Evolutionary conservation across 768 basidiomycete species (phyloP).

Genomic region (Pisolithus sp.): DNA sequence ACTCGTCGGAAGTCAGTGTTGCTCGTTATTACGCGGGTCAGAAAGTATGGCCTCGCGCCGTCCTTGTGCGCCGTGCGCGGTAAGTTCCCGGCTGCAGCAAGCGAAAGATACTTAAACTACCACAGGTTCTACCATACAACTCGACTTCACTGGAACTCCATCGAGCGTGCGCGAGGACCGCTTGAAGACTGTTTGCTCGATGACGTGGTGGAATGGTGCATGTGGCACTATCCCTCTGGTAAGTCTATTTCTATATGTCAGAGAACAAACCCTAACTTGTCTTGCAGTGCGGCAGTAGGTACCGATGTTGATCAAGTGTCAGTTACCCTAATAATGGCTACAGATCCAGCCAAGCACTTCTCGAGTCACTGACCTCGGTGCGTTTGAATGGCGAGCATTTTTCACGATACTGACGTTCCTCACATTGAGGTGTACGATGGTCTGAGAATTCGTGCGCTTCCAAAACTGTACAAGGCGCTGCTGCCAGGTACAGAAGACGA

Average conservation of each 20-base stretch:
- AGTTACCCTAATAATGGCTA: background rate
- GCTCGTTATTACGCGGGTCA: constrained; percentile 64
- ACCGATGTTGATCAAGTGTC: background rate
- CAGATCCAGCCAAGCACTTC: constrained; percentile 34
- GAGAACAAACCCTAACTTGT: background rate
- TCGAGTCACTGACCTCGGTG: constrained; percentile 24
- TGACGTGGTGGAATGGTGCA: constrained; percentile 66
- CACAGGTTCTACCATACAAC: constrained; percentile 60
- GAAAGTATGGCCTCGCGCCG: constrained; percentile 70
- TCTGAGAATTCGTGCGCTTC: constrained; percentile 55
- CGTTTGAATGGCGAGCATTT: background rate
- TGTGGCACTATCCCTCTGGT: constrained; percentile 67
- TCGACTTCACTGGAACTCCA: constrained; percentile 63
- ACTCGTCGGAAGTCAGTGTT: constrained; percentile 55
- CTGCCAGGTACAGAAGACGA: constrained; percentile 79
- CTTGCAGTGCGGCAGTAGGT: constrained; percentile 26
- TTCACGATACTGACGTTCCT: background rate
- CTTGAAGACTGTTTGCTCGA: constrained; percentile 62
- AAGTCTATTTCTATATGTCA: constrained; percentile 4
- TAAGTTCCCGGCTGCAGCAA: constrained; percentile 22
- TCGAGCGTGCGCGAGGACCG: constrained; percentile 56
- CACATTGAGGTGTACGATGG: constrained; percentile 56
- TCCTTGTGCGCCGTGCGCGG: constrained; percentile 64
- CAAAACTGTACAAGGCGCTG: constrained; percentile 54
- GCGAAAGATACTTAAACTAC: background rate